Conservation (phyloP, 2,329 filamentous ascomycete genomes). For the Cercospora nicotianae region DNA sequence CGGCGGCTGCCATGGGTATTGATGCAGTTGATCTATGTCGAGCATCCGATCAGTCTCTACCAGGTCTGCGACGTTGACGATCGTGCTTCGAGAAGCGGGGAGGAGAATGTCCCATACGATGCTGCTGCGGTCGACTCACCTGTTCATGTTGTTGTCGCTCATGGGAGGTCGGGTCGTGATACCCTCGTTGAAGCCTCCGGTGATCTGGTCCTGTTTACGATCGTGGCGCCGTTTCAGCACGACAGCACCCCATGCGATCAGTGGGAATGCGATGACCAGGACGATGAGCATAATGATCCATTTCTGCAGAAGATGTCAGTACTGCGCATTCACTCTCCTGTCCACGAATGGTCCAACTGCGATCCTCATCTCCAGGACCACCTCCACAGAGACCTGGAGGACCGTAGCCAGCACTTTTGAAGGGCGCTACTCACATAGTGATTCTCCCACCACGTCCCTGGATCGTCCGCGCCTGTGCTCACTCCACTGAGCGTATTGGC, state of each 20-base stretch:
- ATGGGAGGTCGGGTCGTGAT: conserved; percentile 37
- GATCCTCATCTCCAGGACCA: neutral
- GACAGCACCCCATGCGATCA: conserved; percentile 66
- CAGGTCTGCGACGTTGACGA: neutral
- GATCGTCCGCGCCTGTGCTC: neutral
- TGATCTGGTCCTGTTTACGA: conserved; percentile 60
- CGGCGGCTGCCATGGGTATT: neutral
- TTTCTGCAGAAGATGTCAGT: conserved; percentile 42
- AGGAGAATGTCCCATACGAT: neutral
- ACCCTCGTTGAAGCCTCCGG: conserved; percentile 39
- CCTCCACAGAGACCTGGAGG: neutral
- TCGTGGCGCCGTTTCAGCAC: conserved; percentile 73
- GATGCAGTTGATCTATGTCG: neutral
- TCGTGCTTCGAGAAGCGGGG: neutral
- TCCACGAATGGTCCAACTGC: neutral
- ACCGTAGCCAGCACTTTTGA: neutral
- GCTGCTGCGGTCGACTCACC: conserved; percentile 1
- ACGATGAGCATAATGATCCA: conserved; percentile 83
- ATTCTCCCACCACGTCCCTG: conserved; percentile 13
- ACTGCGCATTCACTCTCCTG: neutral
- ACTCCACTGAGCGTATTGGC: neutral
- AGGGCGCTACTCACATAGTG: conserved; percentile 28
- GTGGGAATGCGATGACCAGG: conserved; percentile 66
- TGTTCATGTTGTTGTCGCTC: conserved; percentile 18
- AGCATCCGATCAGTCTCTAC: neutral